Percentiles rank a stretch among this genome's conserved stretches.
These are phyloP conservation scores for Tolypocladium endophyticum DNA, from an alignment of 2,329 filamentous ascomycete species.

Conservation along the genomic window DNA sequence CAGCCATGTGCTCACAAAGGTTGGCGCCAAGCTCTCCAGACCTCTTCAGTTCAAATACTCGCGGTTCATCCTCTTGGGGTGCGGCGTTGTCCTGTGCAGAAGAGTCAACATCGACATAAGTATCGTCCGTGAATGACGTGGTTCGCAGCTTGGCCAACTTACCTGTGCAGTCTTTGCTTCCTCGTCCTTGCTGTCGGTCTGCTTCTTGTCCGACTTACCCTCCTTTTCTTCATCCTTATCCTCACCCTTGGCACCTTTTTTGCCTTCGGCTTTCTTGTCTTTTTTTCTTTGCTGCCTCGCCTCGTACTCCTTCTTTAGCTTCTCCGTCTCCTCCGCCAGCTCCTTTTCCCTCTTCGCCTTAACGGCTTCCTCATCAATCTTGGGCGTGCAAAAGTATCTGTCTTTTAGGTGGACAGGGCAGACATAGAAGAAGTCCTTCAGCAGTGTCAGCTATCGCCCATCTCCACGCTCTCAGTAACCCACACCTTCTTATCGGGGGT, in stretches of 20 bases:
- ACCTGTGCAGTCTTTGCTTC: conserved; percentile 12
- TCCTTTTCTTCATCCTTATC: conserved; percentile 13
- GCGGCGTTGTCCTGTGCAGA: conserved; percentile 12
- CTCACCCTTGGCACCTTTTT: conserved; percentile 21
- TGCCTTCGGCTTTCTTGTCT: conserved; percentile 50
- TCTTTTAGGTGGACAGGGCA: conserved; percentile 79
- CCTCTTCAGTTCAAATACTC: conserved; percentile 79
- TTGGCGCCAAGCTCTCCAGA: conserved; percentile 24
- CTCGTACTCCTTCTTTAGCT: conserved; percentile 67
- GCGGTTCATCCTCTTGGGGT: conserved; percentile 52
- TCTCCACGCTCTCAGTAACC: neutral
- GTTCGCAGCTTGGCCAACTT: neutral
- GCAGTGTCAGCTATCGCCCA: neutral
- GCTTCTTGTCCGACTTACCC: conserved; percentile 8
- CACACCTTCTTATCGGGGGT: conserved; percentile 78
- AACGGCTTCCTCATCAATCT: conserved; percentile 56
- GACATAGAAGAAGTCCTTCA: conserved; percentile 78
- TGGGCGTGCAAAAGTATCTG: conserved; percentile 65
- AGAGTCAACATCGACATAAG: neutral
- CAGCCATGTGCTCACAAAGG: neutral
- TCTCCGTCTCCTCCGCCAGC: conserved; percentile 52
- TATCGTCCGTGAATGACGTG: neutral
- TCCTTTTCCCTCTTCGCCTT: conserved; percentile 53
- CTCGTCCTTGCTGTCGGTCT: conserved; percentile 13
- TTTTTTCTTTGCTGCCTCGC: conserved; percentile 59